A percentile compares a stretch with the other conserved stretches of the same genome.
These are phyloP conservation scores for Trichothecium sympodiale DNA, from an alignment of 2,329 filamentous ascomycete genomes.

Conservation along the genomic window DNA sequence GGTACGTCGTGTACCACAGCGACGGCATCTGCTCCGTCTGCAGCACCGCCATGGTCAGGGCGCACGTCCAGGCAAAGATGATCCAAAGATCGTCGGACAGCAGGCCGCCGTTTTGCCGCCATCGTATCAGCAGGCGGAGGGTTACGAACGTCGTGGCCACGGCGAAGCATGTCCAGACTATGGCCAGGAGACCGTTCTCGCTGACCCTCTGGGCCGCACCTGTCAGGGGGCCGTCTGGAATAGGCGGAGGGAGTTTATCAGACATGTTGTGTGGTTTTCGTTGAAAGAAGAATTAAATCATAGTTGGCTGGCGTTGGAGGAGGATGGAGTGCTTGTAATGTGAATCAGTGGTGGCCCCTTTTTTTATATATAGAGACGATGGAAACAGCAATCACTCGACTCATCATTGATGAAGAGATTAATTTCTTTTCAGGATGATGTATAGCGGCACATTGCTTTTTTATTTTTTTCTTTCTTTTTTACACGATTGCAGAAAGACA, in stretches of 20 bases:
- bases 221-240: slow-evolving; percentile 7
- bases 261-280: too few relatives aligned
- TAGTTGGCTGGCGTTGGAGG: too few relatives aligned
- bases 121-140: slow-evolving; percentile 15
- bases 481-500: too few relatives aligned
- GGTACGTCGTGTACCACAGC: slow-evolving; percentile 10
- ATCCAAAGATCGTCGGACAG: slow-evolving; percentile 19
- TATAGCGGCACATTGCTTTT: too few relatives aligned
- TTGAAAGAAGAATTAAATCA: too few relatives aligned
- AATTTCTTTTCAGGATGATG: too few relatives aligned
- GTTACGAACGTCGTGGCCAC: slow-evolving; percentile 15
- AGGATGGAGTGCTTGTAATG: too few relatives aligned
- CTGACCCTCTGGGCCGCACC: slow-evolving; percentile 7
- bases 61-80: slow-evolving; percentile 14
- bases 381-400: too few relatives aligned
- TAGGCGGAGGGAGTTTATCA: slow-evolving; percentile 1
- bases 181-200: slow-evolving; percentile 10
- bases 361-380: too few relatives aligned
- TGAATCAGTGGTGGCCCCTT: too few relatives aligned
- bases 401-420: too few relatives aligned
- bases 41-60: slow-evolving; percentile 12
- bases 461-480: too few relatives aligned
- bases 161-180: slow-evolving; percentile 17
- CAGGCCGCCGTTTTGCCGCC: slow-evolving; percentile 9
- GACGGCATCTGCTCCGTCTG: slow-evolving; percentile 10